phyloP scores from a whole-genome alignment of 2,329 filamentous ascomycete genomes.

The Emergomyces pasteurianus region DNA sequence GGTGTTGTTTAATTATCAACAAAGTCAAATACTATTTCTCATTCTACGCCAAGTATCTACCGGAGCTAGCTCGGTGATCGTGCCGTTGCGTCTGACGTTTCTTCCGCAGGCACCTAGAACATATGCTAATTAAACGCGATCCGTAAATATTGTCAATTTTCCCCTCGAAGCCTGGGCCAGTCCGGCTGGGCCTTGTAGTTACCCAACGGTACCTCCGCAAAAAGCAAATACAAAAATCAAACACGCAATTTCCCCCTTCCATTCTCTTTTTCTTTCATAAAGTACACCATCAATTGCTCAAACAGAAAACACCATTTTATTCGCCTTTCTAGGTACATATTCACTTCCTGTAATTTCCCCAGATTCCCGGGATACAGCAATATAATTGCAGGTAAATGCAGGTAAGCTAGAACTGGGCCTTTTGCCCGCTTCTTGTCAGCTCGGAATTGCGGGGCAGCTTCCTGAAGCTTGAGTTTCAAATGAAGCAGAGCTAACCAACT shows the following conservation, averaged over 20 bases:
- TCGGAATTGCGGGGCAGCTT: not conserved
- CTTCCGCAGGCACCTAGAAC: too few species aligned
- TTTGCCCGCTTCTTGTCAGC: not conserved
- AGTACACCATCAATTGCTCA: not conserved
- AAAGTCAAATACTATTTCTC: too few species aligned
- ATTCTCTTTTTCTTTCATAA: not conserved
- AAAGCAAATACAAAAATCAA: not conserved
- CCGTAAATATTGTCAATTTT: not conserved
- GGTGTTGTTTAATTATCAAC: too few species aligned
- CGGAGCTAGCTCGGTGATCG: too few species aligned
- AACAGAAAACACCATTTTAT: not conserved
- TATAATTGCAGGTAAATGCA: not conserved
- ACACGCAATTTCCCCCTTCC: not conserved
- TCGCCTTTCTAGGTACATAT: not conserved
- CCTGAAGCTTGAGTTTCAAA: not conserved
- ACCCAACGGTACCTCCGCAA: too few species aligned
- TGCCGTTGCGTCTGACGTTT: too few species aligned
- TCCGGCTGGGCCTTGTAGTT: not conserved
- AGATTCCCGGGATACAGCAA: not conserved
- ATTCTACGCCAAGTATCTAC: too few species aligned
- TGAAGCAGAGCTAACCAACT: not conserved
- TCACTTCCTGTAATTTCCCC: not conserved
- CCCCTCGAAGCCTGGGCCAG: not conserved
- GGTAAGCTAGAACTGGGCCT: not conserved
- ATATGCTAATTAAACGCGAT: not conserved